Evolutionary conservation across 768 basidiomycete species (phyloP).

Genomic region (Kwoniella dendrophila): DNA sequence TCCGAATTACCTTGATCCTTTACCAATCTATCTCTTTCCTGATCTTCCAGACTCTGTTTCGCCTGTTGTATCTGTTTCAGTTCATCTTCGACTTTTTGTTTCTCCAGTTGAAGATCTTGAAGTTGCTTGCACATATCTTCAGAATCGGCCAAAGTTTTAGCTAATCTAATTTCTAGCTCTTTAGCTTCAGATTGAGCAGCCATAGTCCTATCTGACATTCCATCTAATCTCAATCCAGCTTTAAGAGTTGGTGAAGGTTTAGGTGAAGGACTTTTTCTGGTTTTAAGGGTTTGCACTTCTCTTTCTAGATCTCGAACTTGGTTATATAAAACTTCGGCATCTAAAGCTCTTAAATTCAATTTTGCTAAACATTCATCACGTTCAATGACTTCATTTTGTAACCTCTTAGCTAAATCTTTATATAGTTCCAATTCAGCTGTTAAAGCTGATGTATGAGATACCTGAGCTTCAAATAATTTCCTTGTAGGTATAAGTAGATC

Average conservation of each 20-base stretch:
- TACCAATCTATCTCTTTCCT: conserved; percentile 23
- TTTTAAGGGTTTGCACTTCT: conserved; percentile 9
- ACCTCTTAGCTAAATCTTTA: conserved; percentile 27
- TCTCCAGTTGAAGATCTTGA: not conserved
- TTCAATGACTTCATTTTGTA: conserved; percentile 43
- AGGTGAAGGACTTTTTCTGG: conserved; percentile 14
- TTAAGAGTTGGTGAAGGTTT: not conserved
- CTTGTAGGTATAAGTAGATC: conserved; percentile 34
- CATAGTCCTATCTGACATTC: conserved; percentile 31
- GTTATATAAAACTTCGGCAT: conserved; percentile 33
- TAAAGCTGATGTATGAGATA: conserved; percentile 38
- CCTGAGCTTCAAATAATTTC: conserved; percentile 42
- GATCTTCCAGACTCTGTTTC: conserved; percentile 18
- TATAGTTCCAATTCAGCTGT: conserved; percentile 37
- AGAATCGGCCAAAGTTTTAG: conserved; percentile 37
- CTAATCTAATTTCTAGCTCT: conserved; percentile 46
- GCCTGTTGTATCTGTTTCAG: not conserved
- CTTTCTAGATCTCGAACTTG: conserved; percentile 24
- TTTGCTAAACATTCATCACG: conserved; percentile 41
- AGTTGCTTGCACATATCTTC: conserved; percentile 9
- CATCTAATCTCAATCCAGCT: not conserved
- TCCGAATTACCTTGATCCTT: conserved; percentile 8
- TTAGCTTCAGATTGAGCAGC: conserved; percentile 32
- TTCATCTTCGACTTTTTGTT: conserved; percentile 3
- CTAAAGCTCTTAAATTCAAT: conserved; percentile 35